Evolutionary conservation across 257 asterid species (phyloP).

Genomic region (Plantago ovata): DNA sequence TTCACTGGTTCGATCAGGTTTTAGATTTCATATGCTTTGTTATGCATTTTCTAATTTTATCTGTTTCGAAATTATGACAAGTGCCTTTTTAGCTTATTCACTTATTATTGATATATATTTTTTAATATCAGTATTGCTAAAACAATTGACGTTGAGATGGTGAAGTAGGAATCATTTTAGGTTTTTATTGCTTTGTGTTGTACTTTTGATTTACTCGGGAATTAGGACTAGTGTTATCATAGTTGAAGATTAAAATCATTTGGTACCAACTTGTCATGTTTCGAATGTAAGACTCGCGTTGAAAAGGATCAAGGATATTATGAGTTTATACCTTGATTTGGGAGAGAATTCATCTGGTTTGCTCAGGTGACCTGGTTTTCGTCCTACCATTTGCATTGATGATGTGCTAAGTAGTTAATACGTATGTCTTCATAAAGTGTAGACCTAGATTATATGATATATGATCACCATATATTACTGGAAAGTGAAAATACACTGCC

Average conservation of each 20-base stretch:
- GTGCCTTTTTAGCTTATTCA: too few species aligned
- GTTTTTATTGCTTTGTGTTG: background rate
- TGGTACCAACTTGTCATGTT: background rate
- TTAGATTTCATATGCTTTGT: background rate
- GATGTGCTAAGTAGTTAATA: slow-evolving; percentile 7
- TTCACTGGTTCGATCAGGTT: slow-evolving; percentile 14
- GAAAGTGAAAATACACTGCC: background rate
- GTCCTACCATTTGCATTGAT: background rate
- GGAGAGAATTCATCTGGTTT: background rate
- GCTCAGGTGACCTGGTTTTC: background rate
- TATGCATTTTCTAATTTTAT: background rate
- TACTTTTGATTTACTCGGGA: background rate
- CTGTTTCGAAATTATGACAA: background rate
- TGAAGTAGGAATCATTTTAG: too few species aligned
- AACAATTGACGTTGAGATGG: too few species aligned
- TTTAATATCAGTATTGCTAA: background rate
- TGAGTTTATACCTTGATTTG: background rate
- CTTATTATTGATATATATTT: too few species aligned
- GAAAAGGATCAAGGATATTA: background rate
- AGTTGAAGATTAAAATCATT: background rate
- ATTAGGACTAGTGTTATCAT: background rate
- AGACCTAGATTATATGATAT: background rate
- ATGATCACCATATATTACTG: background rate
- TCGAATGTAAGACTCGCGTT: background rate
- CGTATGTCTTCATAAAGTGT: slow-evolving; percentile 4